These are phyloP conservation scores for Penicillium malachiteum DNA, from an alignment of 495 filamentous ascomycete species.

Conservation along the genomic window DNA sequence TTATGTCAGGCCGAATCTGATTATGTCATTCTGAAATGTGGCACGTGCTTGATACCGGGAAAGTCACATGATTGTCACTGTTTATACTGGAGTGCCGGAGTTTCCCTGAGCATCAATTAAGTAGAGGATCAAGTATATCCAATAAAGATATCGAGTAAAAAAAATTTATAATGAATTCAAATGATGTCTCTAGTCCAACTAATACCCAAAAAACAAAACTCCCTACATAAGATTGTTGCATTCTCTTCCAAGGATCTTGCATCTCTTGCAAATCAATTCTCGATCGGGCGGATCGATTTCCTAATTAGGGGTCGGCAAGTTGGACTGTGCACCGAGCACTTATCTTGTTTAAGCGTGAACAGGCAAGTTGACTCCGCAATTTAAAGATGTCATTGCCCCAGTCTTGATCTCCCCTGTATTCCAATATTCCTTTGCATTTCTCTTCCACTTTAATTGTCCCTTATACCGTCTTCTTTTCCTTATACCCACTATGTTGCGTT, in stretches of 20 bases:
- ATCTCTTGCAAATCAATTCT: neutral
- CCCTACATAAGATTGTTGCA: neutral
- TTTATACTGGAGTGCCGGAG: no score
- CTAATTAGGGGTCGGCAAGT: neutral
- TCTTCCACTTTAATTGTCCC: constrained; percentile 1
- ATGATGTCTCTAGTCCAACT: no score
- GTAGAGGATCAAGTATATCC: no score
- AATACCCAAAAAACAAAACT: neutral
- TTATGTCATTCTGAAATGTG: neutral
- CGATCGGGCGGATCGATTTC: constrained; percentile 1
- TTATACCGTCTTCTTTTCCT: constrained; percentile 4
- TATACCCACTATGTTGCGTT: constrained; percentile 41
- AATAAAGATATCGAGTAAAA: no score
- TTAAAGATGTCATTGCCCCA: constrained; percentile 24
- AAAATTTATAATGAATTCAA: no score
- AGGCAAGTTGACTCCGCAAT: constrained; percentile 27
- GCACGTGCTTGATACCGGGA: constrained; percentile 15
- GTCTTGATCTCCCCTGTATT: neutral
- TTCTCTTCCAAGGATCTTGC: neutral
- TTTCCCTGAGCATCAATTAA: no score
- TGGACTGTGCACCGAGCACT: neutral
- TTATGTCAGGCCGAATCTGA: neutral
- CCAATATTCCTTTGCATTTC: neutral
- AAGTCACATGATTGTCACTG: neutral
- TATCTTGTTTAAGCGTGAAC: constrained; percentile 5